Base-by-base conservation (phyloP, 2,329 filamentous ascomycete species). In the Curvularia lunata region DNA sequence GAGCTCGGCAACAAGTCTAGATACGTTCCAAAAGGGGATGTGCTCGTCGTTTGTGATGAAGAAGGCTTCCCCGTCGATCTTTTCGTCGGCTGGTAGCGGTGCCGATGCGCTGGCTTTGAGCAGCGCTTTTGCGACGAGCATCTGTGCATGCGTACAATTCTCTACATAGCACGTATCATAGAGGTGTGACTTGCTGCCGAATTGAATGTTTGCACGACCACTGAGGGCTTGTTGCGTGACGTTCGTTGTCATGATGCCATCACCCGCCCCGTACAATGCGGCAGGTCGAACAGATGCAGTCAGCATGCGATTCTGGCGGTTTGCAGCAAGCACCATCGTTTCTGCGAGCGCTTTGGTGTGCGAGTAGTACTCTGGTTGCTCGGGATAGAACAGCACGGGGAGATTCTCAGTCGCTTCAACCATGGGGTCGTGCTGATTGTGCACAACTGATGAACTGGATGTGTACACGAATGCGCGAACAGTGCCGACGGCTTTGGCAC, bases 381-480 rank as follows among this genome's bases (percentile, higher is more conserved):
- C 42, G 10, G 42, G 42, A 19, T 27, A 30, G 25, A 46, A 46
- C n/a, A 46, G 42, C 4, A 46, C 42, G 4, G 42, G 42, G 16
- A 30, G 25, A n/a, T 18, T 27, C n/a, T 46, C 42, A 3, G 42
- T 46, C n/a, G 42, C 42, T 46, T 46, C 42, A 0, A 46, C 10
- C 42, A 46, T 28, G 4, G 42, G 42, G 7, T 30, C 23, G 25
- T 27, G 42, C 42, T 46, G 42, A n/a, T 46, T 21, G 42, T 46
- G 42, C 16, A 46, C 42, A 30, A 54, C 13, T 2, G 56, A 59
- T 3, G 62, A 59, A 16, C 50, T 52, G 13, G 57, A 61, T 18
- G 79, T 81, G 62, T 80, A 80, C 21, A 82, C 75, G 57, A 83
- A 80, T 19, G 52, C 52, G 21, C 43, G 25, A 8, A 48, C 34